Base-by-base conservation (phyloP, 1,284 basidiomycete genomes). In the Jaminaea rosea region DNA sequence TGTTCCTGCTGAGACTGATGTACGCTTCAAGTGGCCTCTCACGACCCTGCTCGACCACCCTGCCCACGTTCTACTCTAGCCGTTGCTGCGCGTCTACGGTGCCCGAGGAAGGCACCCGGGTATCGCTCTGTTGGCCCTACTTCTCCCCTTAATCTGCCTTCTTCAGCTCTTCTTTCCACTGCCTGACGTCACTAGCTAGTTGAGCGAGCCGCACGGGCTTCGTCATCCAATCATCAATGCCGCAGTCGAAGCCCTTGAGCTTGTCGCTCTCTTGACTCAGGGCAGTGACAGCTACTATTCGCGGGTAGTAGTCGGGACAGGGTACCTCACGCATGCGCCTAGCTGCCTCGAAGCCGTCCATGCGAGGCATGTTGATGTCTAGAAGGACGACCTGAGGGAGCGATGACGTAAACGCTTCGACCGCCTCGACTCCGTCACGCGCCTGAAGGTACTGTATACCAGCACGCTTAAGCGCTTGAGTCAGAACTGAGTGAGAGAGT, bases 301-400 rank as follows among this genome's bases (percentile, higher is more conserved):
- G 50, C 53, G 55, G 37, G 27, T 46, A 17, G 46, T 36, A 52
- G 26, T 54, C 49, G 5, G 57, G 45, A n/a, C n/a, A n/a, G 2
- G 60, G 56, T 29, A 56, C 34, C 41, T 50, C 51, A 17, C 67
- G 55, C 47, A 71, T 71, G 28, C 55, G 58, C 23, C 49, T 39
- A 23, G 56, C 55, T 13, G 68, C 67, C 19, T 58, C 56, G 29
- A 65, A 61, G 1, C 68, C 66, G 47, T 65, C 59, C 59, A 69
- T 62, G 44, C 58, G 23, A 17, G 68, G 68, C 67, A 71, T 67
- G 26, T 59, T 60, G 47, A 67, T 67, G 50, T 71, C 68, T 49
- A 71, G 62, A n/a, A 71, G 57, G 2, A 66, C 58, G 6, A 69
- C 51, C 26, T 47, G 32, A 1, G 65, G 59, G 21, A 49, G 57